Evolutionary conservation across 805 yeast species (phyloP), one percentile per base, ranked within the genome.

Genomic region (Candida ortonii): DNA sequence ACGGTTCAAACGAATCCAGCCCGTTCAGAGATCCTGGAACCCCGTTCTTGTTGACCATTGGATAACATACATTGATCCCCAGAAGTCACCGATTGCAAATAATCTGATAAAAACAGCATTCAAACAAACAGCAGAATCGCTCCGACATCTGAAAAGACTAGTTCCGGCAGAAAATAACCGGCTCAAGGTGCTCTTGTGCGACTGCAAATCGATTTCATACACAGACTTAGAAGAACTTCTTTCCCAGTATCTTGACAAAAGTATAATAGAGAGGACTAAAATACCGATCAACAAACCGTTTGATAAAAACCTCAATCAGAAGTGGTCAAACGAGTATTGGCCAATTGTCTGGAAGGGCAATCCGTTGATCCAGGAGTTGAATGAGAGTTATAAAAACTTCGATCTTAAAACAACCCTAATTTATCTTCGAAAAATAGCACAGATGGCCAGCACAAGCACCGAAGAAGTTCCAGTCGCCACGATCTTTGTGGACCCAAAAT

Each of bases 321-420:
- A 65, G 25, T 89, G 96, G 96, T 72, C 88, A 2, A 36, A 57
- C 4, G 46, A 62, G 12, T 73, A 71, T 45, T 90, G 97, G 98
- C 97, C 97, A 0, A 62, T 86, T 34, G 70, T 86, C 24, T 93
- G 97, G 97, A 80, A 88, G 47, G 97, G 97, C 0, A 87, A 89
- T 52, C 94, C 95, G 0, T 68, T 78, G 46, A 77, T 79, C 39
- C 93, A 84, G 50, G 73, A 72, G 20, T 58, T 86, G 24, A 77
- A 80, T 18, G 77, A 74, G 37, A 37, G 44, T 15, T 44, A 42
- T 33, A 50, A 42, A 17, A 22, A 19, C 1, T 50, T 79, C 34
- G 73, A 84, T 41, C 64, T 76, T 32, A 61, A 47, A 0, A 53
- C 53, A 17, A 78, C 77, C 31, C 49, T 50, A 22, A 32, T 47